These are phyloP conservation scores for Aegilops longissima DNA, from an alignment of 176 grass and related monocot species.

Conservation along the genomic window DNA sequence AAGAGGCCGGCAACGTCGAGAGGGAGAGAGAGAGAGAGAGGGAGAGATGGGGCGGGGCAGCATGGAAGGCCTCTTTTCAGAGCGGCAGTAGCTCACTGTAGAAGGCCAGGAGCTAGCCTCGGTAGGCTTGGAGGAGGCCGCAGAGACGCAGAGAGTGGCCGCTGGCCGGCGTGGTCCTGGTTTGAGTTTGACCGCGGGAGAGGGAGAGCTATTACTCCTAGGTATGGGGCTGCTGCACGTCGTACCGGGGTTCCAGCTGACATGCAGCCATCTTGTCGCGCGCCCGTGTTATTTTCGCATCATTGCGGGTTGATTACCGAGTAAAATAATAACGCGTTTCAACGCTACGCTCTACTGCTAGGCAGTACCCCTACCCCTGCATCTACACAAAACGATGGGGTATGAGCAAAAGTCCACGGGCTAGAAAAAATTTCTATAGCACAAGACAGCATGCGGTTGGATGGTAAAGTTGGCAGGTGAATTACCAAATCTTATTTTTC, in stretches of 20 bases:
- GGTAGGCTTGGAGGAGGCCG: not conserved
- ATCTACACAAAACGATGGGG: not conserved
- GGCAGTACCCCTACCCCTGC: too few species aligned
- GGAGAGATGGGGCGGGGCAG: not conserved
- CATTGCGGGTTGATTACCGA: not conserved
- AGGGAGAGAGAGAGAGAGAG: not conserved
- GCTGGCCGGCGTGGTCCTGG: not conserved
- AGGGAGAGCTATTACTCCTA: not conserved
- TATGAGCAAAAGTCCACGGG: not conserved
- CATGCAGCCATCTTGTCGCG: not conserved
- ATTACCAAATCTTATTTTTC: too few species aligned
- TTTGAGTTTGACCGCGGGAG: slow-evolving; percentile 6
- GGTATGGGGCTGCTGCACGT: not conserved
- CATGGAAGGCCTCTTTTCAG: not conserved
- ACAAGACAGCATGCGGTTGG: not conserved
- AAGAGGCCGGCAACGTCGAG: too few species aligned
- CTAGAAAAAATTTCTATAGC: not conserved
- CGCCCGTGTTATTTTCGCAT: slow-evolving; percentile 21
- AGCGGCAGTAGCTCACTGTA: not conserved
- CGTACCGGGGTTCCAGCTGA: slow-evolving; percentile 1
- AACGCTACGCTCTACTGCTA: not conserved
- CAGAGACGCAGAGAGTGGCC: not conserved
- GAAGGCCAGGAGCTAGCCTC: not conserved
- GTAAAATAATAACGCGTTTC: not conserved
- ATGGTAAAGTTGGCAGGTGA: not conserved